Base-by-base conservation (phyloP, 192 early-diverging fungal species). In the Chytriomyces sp. region DNA sequence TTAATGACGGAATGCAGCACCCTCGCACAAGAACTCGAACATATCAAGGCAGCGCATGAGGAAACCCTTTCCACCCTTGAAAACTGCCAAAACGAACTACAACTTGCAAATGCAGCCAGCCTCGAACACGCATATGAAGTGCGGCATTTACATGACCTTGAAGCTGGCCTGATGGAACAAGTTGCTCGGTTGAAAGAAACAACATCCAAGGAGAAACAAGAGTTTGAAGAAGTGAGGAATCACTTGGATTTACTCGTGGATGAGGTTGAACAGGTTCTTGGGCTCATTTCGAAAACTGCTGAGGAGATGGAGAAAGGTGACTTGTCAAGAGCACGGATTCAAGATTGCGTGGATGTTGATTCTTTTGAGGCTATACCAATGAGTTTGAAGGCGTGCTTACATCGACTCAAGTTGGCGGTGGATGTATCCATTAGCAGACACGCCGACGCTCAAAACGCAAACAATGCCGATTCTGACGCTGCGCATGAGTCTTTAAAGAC, bases 311-410 rank as follows among this genome's bases (percentile, higher is more conserved):
- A 35, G 0, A 2, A 4, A 35, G 35, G 4, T 0, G 35, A 35
- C 35, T 35, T 35, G 35, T 35, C 35, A 3, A 35, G 35, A 35
- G 2, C 35, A 4, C 35, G 35, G 35, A 35, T 35, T 35, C 35
- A 35, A 35, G 35, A 35, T 35, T 35, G 35, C 4, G 53, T 67
- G 28, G 66, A 67, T 28, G 16, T 69, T 49, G 68, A 53, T 49
- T 20, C 16, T 13, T 57, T 53, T 20, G 50, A n/a, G 2, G 48
- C 26, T 46, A 23, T 69, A 7, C 68, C 68, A 3, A 8, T 69
- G 45, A 53, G 49, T 11, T 13, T 69, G 49, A 69, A 69, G 68
- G 50, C 13, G 16, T 23, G 48, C 2, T 69, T 69, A 10, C 53
- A 69, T 69, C 10, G 50, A 13, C 13, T 67, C 13, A 67, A 67